A percentile compares a stretch with the other conserved stretches of the same genome.
phyloP scores from a whole-genome alignment of 1,139 yeast genomes.

The Hansenula lynferdii region DNA sequence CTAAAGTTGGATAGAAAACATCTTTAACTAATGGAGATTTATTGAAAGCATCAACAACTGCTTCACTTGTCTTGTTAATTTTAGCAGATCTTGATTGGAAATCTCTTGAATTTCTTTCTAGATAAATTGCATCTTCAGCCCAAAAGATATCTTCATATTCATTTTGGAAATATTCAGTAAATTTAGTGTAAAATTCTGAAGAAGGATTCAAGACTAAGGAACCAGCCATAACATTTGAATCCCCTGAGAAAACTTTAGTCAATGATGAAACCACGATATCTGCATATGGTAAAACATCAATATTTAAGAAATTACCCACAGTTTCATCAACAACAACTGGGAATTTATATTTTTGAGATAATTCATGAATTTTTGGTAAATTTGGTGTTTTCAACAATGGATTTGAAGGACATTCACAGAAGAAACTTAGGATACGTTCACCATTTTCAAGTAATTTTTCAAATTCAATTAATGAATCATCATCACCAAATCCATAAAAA shows the following conservation, averaged over 20 bases:
- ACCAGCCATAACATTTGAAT: constrained; percentile 95
- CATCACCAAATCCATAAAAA: constrained; percentile 83
- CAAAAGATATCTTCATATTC: constrained; percentile 72
- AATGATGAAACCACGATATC: constrained; percentile 85
- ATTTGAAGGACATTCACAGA: constrained; percentile 93
- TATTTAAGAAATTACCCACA: constrained; percentile 83
- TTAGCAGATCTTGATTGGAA: constrained; percentile 63
- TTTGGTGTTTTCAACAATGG: constrained; percentile 86
- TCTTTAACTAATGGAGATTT: constrained; percentile 43
- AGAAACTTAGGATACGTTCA: constrained; percentile 58
- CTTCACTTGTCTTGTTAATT: constrained; percentile 62
- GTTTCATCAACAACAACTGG: constrained; percentile 90
- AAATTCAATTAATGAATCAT: constrained; percentile 58
- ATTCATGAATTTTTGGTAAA: constrained; percentile 51
- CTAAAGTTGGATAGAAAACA: constrained; percentile 64
- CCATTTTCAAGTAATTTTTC: constrained; percentile 60
- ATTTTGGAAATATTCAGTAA: constrained; percentile 49
- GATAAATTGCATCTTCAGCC: constrained; percentile 90
- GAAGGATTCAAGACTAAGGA: constrained; percentile 73
- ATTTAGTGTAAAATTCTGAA: constrained; percentile 44
- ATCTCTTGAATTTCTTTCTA: constrained; percentile 92
- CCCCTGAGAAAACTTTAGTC: constrained; percentile 92
- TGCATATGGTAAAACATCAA: constrained; percentile 74
- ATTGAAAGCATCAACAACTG: constrained; percentile 36
- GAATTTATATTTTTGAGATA: constrained; percentile 69